Evolutionary conservation across 2,329 filamentous ascomycete species (phyloP), one percentile per base, ranked within the genome.

Genomic region (Aspergillus sp.): DNA sequence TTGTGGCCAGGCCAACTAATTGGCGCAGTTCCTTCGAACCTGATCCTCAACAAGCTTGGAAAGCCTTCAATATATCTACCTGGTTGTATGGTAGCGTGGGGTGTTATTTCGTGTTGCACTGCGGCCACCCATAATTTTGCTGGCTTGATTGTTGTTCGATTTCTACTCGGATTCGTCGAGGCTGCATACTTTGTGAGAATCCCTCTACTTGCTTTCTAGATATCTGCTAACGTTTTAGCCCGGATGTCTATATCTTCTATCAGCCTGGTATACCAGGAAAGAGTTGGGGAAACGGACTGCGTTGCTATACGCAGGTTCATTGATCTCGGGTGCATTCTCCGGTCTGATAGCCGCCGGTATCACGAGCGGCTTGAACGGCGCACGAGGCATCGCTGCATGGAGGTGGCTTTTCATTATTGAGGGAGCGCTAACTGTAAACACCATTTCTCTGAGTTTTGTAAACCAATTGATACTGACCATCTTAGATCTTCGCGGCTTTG

Each of bases 91-190:
- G 74, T 78, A 1, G 63, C 86, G 10, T 88, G 86, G 86, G 86
- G 86, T 50, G 68, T 86, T 11, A 80, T 88, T 57, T 87, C 84
- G 3, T 86, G 83, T 0, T 74, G 84, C 10, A 85, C 82, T 0
- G 86, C 84, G 6, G 74, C 75, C 1, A 75, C 78, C 2, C 75
- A 69, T 32, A 74, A 66, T 55, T 68, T 68, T 39, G 58, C 63
- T 8, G 71, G 76, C 3, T 77, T 79, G 61, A 70, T 75, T 8
- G 67, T 74, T 0, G 73, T 75, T 51, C 71, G 75, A 10, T 77
- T 77, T 67, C 63, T 78, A 38, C 68, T 77, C 4, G 76, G 76
- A 13, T 68, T 78, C 23, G 67, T 75, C 8, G 76, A 78, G 62
- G 76, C 73, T 10, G 75, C 75, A 0, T 78, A 77, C 62, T 64